Base-by-base conservation (phyloP, 495 filamentous ascomycete species). In the Cercophora scortea region DNA sequence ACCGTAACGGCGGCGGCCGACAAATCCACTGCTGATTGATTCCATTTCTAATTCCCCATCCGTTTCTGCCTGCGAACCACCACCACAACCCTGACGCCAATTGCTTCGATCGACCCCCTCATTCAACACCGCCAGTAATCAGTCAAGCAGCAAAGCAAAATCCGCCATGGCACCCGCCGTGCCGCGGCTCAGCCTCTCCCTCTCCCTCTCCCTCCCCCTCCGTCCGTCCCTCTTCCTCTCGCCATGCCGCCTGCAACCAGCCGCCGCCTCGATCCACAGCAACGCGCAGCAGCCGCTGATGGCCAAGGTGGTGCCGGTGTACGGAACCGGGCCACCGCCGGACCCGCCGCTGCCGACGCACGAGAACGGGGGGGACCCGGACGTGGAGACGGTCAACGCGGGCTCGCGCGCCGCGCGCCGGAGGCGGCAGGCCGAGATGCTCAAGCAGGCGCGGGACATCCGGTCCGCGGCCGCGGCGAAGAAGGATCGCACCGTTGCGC, bases 311-410 rank as follows among this genome's bases (percentile, higher is more conserved):
- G 70, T 66, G 16, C 83, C 90, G 33, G 78, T 88, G 49, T 88
- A 87, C 39, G 83, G 88, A 18, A 83, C 88, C 49, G 92, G 89
- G 5, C 92, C 92, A 42, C 92, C 92, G 4, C 92, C 92, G 1
- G 76, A 81, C 56, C 79, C 86, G 8, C 90, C 91, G 1, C 65
- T 75, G 12, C 80, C 89, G 9, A 63, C 76, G 62, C 34, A n/a
- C 15, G 57, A 55, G 36, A 50, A 49, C 16, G 52, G 46, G 4
- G 10, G 17, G 17, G 43, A 11, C 19, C 9, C 10, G 4, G 17
- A 10, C 17, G 10, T 18, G 11, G n/a, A 1, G 25, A 25, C 11
- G 43, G 25, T 8, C 6, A 19, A 32, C 18, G 6, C 11, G 43
- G 17, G 43, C 49, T 38, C 44, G 56, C 43, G 62, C 71, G 79